These are phyloP conservation scores for Oryza glaberrima DNA, from an alignment of 176 grass and related monocot genomes.

Conservation along the genomic window DNA sequence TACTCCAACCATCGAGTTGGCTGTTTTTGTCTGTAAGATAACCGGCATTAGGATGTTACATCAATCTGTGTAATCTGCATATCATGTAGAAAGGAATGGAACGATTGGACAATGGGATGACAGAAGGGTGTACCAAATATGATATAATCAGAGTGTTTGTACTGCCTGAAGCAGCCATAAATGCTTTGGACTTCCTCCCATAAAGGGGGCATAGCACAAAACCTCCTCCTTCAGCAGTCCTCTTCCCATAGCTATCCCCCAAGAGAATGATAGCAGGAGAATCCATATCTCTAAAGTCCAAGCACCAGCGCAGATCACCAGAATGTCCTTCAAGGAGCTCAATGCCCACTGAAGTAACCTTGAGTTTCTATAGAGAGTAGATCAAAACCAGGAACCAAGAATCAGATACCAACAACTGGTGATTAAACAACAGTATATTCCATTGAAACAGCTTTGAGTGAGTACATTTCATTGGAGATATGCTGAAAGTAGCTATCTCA, in stretches of 20 bases:
- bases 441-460: background rate
- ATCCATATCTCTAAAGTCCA: conserved; percentile 99
- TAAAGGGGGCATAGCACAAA: conserved; percentile 95
- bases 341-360: conserved; percentile 80
- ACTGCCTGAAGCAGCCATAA: conserved; percentile 80
- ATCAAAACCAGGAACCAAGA: conserved; percentile 32
- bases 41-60: conserved; percentile 20
- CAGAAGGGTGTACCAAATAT: conserved; percentile 62
- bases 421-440: conserved; percentile 31
- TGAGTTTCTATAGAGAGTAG: conserved; percentile 75
- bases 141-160: conserved; percentile 85
- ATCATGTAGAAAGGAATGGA: conserved; percentile 8
- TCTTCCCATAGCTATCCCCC: conserved; percentile 77
- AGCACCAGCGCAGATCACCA: conserved; percentile 80
- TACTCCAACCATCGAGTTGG: conserved; percentile 76
- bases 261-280: conserved; percentile 77
- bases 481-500: background rate
- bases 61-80: background rate
- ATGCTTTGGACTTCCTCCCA: conserved; percentile 94
- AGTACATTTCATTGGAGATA: conserved; percentile 27
- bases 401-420: conserved; percentile 32
- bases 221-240: conserved; percentile 75
- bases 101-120: background rate
- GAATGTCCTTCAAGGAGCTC: conserved; percentile 84
- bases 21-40: conserved; percentile 80